Base-by-base conservation (phyloP, 495 filamentous ascomycete genomes). In the Xylaria telfairii region DNA sequence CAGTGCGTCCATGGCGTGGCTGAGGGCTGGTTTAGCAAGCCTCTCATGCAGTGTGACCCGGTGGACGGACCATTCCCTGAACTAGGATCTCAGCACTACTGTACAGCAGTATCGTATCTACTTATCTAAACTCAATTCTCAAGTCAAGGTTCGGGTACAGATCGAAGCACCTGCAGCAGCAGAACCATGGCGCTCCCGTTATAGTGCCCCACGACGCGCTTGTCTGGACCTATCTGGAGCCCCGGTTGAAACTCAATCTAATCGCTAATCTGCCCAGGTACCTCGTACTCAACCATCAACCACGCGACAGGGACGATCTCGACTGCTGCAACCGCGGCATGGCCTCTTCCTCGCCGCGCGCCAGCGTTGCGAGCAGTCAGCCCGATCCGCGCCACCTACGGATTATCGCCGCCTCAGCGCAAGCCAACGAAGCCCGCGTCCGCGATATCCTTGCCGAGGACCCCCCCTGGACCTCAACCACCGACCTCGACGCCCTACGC, bases 341-440 rank as follows among this genome's bases (percentile, higher is more conserved):
- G 76, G 74, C 74, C 19, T 76, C 74, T n/a, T 61, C 74, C n/a
- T 76, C 74, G 41, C 72, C 74, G 34, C 71, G 70, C 65, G 70
- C 69, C 67, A 80, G 78, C 56, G 71, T 80, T 69, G 76, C 75
- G 60, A 80, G 78, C 72, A 80, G 76, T 59, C 71, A 78, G 70
- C 76, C 76, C 41, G 78, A 80, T 24, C 75, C 65, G 67, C 76
- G 78, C 67, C 78, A 80, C 41, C 66, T 78, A 47, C 76, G 75
- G 46, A 71, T 80, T 66, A 76, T 80, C 42, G 75, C 71, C 32
- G 78, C 78, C 57, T 73, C 78, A 0, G 76, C 74, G 2, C 78
- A 80, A 56, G 78, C 76, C 12, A 80, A 80, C 70, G 78, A 80
- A 64, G 74, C 72, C 10, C 72, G 76, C 21, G 68, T 80, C 0